These are phyloP conservation scores for Candida silvicultrix DNA, from an alignment of 805 yeast species.

Conservation along the genomic window DNA sequence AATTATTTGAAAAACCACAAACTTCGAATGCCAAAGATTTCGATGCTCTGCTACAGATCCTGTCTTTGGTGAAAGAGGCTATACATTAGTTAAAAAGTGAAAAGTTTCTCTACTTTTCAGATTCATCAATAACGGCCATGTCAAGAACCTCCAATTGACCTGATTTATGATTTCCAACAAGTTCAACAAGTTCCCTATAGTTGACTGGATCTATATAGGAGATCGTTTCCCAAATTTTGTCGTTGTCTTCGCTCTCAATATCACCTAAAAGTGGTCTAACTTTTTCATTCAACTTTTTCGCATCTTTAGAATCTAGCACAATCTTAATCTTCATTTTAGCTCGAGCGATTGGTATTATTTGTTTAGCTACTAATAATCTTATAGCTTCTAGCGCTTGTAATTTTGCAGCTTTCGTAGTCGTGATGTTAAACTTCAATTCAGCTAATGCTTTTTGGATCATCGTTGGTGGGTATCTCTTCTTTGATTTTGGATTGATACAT, in stretches of 20 bases:
- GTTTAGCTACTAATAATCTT: slow-evolving; percentile 64
- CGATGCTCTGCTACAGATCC: slow-evolving; percentile 10
- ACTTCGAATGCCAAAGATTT: slow-evolving; percentile 5
- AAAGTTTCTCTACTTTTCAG: slow-evolving; percentile 26
- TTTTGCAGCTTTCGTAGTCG: slow-evolving; percentile 71
- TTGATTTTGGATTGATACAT: slow-evolving; percentile 85
- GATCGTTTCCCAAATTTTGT: slow-evolving; percentile 44
- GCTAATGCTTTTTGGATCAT: slow-evolving; percentile 85
- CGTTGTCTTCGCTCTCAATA: slow-evolving; percentile 37
- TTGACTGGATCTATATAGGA: slow-evolving; percentile 83
- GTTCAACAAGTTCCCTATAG: slow-evolving; percentile 62
- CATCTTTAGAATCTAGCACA: slow-evolving; percentile 47
- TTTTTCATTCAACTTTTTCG: slow-evolving; percentile 36
- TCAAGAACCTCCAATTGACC: slow-evolving; percentile 80
- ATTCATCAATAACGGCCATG: slow-evolving; percentile 76
- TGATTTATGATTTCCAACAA: slow-evolving; percentile 43
- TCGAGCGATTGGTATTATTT: slow-evolving; percentile 86
- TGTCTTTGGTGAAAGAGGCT: slow-evolving; percentile 9
- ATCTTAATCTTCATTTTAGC: slow-evolving; percentile 87
- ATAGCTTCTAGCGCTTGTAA: slow-evolving; percentile 91
- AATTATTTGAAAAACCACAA: slow-evolving; percentile 8
- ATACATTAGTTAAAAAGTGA: neutral
- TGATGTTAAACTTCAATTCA: slow-evolving; percentile 73
- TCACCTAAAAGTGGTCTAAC: slow-evolving; percentile 36
- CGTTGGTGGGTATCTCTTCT: slow-evolving; percentile 89